phyloP scores from a whole-genome alignment of 108 stramenopile species.

The Cyclotella distinguenda region DNA sequence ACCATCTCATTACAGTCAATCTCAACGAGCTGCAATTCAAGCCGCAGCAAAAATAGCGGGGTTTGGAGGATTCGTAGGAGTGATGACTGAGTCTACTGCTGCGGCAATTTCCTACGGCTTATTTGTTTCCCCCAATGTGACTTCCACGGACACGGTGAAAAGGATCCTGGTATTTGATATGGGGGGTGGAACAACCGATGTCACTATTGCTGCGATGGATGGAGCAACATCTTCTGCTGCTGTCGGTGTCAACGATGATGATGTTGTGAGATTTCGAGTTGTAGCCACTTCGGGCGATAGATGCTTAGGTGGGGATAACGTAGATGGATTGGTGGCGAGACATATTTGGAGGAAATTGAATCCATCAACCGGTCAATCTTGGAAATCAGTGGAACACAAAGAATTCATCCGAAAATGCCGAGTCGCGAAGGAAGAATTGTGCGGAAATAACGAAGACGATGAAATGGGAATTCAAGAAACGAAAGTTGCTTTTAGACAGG shows the following conservation, averaged over 20 bases:
- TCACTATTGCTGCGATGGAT: slow-evolving; percentile 63
- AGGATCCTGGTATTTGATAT: slow-evolving; percentile 83
- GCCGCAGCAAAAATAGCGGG: slow-evolving; percentile 65
- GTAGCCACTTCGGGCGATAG: slow-evolving; percentile 65
- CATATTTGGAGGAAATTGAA: slow-evolving; percentile 17
- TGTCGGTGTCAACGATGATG: slow-evolving; percentile 2
- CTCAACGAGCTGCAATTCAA: slow-evolving; percentile 56
- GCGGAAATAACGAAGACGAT: slow-evolving; percentile 46
- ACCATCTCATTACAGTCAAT: slow-evolving; percentile 70
- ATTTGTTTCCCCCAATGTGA: slow-evolving; percentile 44
- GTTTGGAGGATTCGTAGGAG: slow-evolving; percentile 59
- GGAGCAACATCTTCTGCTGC: not conserved
- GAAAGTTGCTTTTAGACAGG: slow-evolving; percentile 20
- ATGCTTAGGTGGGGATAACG: slow-evolving; percentile 78
- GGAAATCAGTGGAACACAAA: slow-evolving; percentile 28
- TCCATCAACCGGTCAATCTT: slow-evolving; percentile 2
- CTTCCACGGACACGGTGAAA: slow-evolving; percentile 9
- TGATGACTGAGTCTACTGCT: slow-evolving; percentile 76
- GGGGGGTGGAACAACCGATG: slow-evolving; percentile 89
- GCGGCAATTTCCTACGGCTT: slow-evolving; percentile 86
- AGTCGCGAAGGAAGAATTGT: slow-evolving; percentile 71
- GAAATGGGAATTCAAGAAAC: slow-evolving; percentile 18
- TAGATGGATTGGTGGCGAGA: slow-evolving; percentile 61
- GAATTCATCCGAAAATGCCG: slow-evolving; percentile 56
- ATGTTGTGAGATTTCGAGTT: slow-evolving; percentile 52